These are phyloP conservation scores for Starmera caribaea DNA, from an alignment of 805 yeast genomes.

Conservation along the genomic window DNA sequence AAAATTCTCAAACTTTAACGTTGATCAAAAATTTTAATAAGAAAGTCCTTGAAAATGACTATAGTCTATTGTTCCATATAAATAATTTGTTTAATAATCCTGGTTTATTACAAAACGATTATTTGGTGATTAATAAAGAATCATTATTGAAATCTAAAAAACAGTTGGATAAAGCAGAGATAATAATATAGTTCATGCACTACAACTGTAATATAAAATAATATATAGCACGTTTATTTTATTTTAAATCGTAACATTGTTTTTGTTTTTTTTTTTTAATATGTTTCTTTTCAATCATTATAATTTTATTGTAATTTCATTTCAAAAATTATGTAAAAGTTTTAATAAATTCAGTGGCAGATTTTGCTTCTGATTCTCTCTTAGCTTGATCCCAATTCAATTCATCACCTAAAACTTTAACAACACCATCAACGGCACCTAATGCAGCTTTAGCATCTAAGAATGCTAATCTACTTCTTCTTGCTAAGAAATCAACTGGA, in stretches of 20 bases:
- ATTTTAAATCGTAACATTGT: not conserved
- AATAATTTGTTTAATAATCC: conserved; percentile 14
- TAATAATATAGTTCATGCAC: too few species aligned
- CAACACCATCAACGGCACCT: conserved; percentile 74
- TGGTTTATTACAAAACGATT: conserved; percentile 8
- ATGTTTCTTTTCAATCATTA: not conserved
- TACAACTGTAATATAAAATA: not conserved
- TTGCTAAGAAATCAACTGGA: conserved; percentile 82
- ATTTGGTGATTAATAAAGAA: too few species aligned
- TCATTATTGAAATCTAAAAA: too few species aligned
- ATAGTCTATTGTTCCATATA: conserved; percentile 9
- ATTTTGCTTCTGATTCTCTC: conserved; percentile 41
- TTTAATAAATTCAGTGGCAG: conserved; percentile 49
- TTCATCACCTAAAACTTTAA: conserved; percentile 74
- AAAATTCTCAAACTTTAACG: not conserved
- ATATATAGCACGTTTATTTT: not conserved
- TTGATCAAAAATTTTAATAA: conserved; percentile 15
- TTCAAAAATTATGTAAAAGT: conserved; percentile 20
- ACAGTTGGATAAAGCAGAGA: too few species aligned
- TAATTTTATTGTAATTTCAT: not conserved
- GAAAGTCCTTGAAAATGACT: conserved; percentile 8
- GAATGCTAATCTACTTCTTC: conserved; percentile 91
- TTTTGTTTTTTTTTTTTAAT: not conserved
- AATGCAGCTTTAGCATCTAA: conserved; percentile 80
- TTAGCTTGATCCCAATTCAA: conserved; percentile 60